These are phyloP conservation scores for Sporothrix variecibatus DNA, from an alignment of 2,329 filamentous ascomycete genomes.

Conservation along the genomic window DNA sequence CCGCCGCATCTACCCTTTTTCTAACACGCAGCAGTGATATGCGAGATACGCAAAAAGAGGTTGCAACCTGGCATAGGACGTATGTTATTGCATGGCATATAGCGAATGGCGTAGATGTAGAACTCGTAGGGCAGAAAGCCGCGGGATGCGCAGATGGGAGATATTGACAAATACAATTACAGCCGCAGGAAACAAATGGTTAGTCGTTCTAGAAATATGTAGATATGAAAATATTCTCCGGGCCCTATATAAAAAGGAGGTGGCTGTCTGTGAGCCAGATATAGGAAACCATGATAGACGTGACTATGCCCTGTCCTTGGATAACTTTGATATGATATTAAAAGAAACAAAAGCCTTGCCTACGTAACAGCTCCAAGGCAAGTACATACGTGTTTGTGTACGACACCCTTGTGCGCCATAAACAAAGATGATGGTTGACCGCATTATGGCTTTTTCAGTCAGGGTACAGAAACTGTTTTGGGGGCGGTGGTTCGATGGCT, in stretches of 20 bases:
- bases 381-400: not conserved
- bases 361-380: not conserved
- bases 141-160: not conserved
- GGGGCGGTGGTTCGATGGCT: not conserved
- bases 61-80: not conserved
- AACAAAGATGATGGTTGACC: not conserved
- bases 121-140: not conserved
- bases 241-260: not conserved
- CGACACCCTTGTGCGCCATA: not conserved
- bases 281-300: not conserved
- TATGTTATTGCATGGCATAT: not conserved
- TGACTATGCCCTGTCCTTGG: not conserved
- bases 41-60: not conserved
- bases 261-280: not conserved
- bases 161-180: not conserved
- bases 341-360: not conserved
- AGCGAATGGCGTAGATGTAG: not conserved
- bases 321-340: not conserved
- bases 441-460: not conserved
- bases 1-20: not conserved
- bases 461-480: not conserved
- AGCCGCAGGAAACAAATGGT: not conserved
- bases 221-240: no score
- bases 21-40: not conserved
- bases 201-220: no score